Conservation (phyloP, 805 yeast species). For the Zygosaccharomyces gambellarensis region DNA sequence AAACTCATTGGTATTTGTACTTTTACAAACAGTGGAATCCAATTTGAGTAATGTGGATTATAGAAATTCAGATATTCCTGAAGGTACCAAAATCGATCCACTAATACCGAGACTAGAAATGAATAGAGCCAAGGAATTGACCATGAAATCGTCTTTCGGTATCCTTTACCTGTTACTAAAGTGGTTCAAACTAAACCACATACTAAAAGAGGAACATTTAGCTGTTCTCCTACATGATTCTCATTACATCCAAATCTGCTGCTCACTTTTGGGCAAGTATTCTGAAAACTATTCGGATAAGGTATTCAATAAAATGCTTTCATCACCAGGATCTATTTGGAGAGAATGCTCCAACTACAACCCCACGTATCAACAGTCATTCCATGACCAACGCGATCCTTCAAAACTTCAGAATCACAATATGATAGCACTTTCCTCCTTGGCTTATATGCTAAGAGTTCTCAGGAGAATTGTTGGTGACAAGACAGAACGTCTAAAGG, state of each 20-base stretch:
- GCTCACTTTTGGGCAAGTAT: constrained; percentile 24
- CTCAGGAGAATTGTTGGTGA: constrained; percentile 55
- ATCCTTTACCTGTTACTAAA: constrained; percentile 49
- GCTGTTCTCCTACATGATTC: constrained; percentile 70
- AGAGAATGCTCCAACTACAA: constrained; percentile 22
- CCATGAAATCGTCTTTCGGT: constrained; percentile 54
- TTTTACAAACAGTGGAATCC: constrained; percentile 58
- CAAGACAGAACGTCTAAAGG: constrained; percentile 60
- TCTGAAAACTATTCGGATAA: constrained; percentile 32
- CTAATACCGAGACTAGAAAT: constrained; percentile 44
- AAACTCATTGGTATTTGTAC: constrained; percentile 58
- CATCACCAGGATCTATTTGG: constrained; percentile 29
- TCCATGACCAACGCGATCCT: not conserved
- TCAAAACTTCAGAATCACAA: constrained; percentile 5
- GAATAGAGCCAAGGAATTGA: constrained; percentile 54
- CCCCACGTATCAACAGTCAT: constrained; percentile 6
- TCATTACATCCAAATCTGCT: constrained; percentile 39
- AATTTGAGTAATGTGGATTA: constrained; percentile 36
- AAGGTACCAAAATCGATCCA: constrained; percentile 11
- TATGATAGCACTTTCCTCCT: constrained; percentile 15
- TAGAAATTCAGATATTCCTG: constrained; percentile 13
- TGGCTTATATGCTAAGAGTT: constrained; percentile 39
- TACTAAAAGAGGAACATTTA: constrained; percentile 73
- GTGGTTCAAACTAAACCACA: constrained; percentile 79
- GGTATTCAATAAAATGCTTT: constrained; percentile 25